These are phyloP conservation scores for Echium plantagineum DNA, from an alignment of 257 asterid species.

Conservation along the genomic window DNA sequence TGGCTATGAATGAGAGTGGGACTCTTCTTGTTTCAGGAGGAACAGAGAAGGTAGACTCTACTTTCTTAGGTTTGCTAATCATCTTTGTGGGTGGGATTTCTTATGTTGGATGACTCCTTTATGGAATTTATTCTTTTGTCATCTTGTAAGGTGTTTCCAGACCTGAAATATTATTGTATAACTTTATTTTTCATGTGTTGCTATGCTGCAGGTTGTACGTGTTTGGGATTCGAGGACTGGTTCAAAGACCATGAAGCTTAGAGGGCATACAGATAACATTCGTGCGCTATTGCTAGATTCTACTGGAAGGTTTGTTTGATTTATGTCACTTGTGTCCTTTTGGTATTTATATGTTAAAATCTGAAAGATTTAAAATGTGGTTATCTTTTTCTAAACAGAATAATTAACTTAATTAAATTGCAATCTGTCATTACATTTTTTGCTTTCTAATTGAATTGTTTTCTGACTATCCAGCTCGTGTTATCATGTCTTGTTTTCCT, in stretches of 20 bases:
- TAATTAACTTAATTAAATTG: too few species aligned
- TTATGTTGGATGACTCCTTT: not conserved
- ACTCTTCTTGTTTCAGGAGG: conserved; percentile 98
- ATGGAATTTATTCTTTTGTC: not conserved
- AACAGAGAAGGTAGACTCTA: conserved; percentile 79
- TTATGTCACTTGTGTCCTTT: too few species aligned
- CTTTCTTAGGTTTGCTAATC: conserved; percentile 14
- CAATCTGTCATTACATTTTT: too few species aligned
- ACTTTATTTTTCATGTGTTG: conserved; percentile 3
- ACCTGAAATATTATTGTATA: not conserved
- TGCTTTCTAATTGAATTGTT: not conserved
- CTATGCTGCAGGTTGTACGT: conserved; percentile 61
- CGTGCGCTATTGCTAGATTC: conserved; percentile 82
- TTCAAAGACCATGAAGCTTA: conserved; percentile 85
- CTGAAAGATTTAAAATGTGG: not conserved
- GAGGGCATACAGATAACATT: conserved; percentile 96
- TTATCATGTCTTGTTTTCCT: conserved; percentile 6
- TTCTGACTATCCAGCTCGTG: not conserved
- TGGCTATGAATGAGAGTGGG: conserved; percentile 83
- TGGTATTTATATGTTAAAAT: too few species aligned
- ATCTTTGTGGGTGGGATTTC: conserved; percentile 4
- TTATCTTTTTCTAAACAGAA: not conserved
- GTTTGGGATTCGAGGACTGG: conserved; percentile 98
- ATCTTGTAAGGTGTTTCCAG: not conserved
- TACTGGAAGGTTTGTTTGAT: conserved; percentile 68